These are phyloP conservation scores for Schizopora paradoxa DNA, from an alignment of 1,284 basidiomycete species.

Conservation along the genomic window DNA sequence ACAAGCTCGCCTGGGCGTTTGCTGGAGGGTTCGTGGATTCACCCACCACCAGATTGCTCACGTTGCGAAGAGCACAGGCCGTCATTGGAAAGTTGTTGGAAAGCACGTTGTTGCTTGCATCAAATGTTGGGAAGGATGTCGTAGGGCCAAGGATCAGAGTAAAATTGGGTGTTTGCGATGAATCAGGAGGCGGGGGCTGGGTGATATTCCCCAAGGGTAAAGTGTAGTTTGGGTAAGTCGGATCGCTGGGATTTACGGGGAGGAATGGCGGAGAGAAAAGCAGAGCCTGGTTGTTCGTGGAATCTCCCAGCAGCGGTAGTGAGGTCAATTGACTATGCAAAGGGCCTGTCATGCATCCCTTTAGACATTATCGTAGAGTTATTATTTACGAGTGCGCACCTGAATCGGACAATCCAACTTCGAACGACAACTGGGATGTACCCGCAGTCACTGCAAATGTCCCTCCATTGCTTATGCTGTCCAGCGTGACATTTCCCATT, in stretches of 20 bases:
- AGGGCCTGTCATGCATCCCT: slow-evolving; percentile 29
- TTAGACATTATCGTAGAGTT: slow-evolving; percentile 10
- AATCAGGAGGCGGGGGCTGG: slow-evolving; percentile 41
- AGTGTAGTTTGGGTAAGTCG: slow-evolving; percentile 77
- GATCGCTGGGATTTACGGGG: slow-evolving; percentile 30
- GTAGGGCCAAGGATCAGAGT: slow-evolving; percentile 18
- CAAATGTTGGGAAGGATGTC: slow-evolving; percentile 20
- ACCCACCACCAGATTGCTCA: slow-evolving; percentile 32
- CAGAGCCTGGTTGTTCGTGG: slow-evolving; percentile 69
- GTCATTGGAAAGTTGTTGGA: slow-evolving; percentile 49
- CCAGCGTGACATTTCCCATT: slow-evolving; percentile 48
- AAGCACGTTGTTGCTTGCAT: slow-evolving; percentile 21
- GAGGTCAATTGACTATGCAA: slow-evolving; percentile 40
- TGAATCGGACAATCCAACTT: slow-evolving; percentile 51
- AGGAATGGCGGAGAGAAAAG: slow-evolving; percentile 67
- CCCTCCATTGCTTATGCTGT: slow-evolving; percentile 40
- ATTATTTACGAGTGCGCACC: slow-evolving; percentile 34
- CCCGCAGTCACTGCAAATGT: slow-evolving; percentile 43
- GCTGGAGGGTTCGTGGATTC: slow-evolving; percentile 19
- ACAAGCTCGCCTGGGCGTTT: slow-evolving; percentile 34
- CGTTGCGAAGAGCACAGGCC: slow-evolving; percentile 45
- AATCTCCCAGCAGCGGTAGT: slow-evolving; percentile 67
- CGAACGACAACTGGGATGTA: slow-evolving; percentile 38
- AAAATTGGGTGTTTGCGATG: slow-evolving; percentile 31
- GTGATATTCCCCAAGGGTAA: slow-evolving; percentile 56